Evolutionary conservation across 2,329 filamentous ascomycete species (phyloP), one percentile per base, ranked within the genome.

Genomic region (Neoascochyta sp.): DNA sequence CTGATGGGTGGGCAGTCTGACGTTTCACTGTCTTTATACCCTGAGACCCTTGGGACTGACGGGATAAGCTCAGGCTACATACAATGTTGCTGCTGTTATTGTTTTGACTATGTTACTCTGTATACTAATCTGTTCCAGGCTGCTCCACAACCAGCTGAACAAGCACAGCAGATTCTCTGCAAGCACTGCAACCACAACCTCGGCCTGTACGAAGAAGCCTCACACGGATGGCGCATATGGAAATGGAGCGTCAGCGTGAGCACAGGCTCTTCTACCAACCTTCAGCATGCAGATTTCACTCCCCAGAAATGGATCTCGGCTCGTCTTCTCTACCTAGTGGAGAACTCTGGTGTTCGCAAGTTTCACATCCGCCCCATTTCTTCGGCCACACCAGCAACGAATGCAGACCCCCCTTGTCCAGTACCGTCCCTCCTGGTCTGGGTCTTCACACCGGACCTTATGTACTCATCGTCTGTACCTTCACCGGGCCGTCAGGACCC

Each of bases 391-490:
- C 10, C 17, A 19, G 9, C 26, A 7, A 9, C 30, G 27, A 21
- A 24, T 12, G 17, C 35, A 21, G 24, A 24, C 5, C 6, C 27
- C 16, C 9, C 20, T 9, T 15, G 28, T 16, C 26, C 46, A 10
- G 35, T 43, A 4, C 40, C 47, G 5, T 52, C 55, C 2, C 34
- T 57, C 3, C 50, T 74, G 57, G 42, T 79, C 16, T 80, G 76
- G 77, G 64, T 76, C 31, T 80, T 81, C 57, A 76, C 77, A 6
- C 74, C 75, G 0, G 70, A 78, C 35, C 64, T 80, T 22, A 67
- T 67, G 28, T 74, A 78, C 41, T 76, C 76, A 2, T 72, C 66
- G 7, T 70, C 68, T 0, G 47, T 57, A 7, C 26, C 47, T 4
- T 39, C 41, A 4, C 30, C 36, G 8, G 29, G 29, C 7, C 42